Evolutionary conservation across 208 protist genomes (phyloP).

Genomic region (Trypanosoma cruzi): DNA sequence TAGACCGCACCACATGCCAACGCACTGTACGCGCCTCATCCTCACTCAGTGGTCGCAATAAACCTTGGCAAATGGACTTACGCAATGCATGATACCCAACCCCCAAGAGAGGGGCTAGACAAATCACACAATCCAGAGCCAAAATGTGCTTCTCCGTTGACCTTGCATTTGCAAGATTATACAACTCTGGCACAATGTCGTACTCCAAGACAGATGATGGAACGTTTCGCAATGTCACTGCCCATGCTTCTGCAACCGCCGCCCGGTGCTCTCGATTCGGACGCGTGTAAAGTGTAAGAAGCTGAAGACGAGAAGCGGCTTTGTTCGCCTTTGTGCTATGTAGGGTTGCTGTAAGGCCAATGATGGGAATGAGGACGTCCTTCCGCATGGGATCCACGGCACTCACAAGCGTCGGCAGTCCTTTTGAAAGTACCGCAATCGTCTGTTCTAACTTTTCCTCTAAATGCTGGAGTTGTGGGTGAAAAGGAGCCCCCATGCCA

Average conservation of each 20-base stretch:
- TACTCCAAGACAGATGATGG: conserved; percentile 40
- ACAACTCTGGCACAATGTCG: conserved; percentile 69
- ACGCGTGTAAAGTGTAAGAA: conserved; percentile 61
- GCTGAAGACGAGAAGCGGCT: conserved; percentile 42
- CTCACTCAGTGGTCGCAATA: conserved; percentile 64
- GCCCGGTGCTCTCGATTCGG: conserved; percentile 44
- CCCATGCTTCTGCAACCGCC: conserved; percentile 52
- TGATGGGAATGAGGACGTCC: conserved; percentile 63
- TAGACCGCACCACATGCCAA: conserved; percentile 49
- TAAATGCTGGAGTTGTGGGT: conserved; percentile 20
- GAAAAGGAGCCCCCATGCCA: background rate
- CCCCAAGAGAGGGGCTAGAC: conserved; percentile 38
- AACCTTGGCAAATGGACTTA: conserved; percentile 50
- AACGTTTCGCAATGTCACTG: conserved; percentile 35
- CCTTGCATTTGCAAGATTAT: conserved; percentile 56
- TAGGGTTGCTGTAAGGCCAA: conserved; percentile 40
- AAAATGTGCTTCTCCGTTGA: conserved; percentile 55
- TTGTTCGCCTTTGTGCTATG: conserved; percentile 34
- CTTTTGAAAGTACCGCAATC: conserved; percentile 43
- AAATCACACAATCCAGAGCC: conserved; percentile 55
- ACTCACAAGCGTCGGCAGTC: conserved; percentile 43
- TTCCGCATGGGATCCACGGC: conserved; percentile 57
- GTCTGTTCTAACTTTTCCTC: conserved; percentile 33
- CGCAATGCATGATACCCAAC: conserved; percentile 32
- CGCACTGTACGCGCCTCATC: conserved; percentile 61